A percentile compares a stretch with the other conserved stretches of the same genome.
phyloP scores from a whole-genome alignment of 2,329 filamentous ascomycete genomes.

The Hypoxylon sp. region DNA sequence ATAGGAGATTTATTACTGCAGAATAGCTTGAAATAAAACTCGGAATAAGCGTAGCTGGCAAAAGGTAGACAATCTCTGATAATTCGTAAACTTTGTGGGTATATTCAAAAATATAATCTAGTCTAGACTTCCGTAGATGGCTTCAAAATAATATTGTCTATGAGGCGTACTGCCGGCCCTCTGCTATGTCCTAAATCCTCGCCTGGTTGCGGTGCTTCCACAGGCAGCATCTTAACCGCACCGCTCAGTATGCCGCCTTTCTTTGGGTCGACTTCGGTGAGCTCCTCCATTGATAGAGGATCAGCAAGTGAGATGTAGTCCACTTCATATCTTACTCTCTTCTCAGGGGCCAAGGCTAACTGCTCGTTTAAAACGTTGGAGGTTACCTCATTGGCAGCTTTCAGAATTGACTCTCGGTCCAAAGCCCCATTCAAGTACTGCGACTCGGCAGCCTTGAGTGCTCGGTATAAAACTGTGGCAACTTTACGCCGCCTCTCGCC shows the following conservation, averaged over 20 bases:
- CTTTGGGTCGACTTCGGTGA: slow-evolving; percentile 76
- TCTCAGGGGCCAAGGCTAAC: slow-evolving; percentile 67
- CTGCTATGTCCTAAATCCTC: slow-evolving; percentile 83
- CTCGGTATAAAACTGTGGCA: slow-evolving; percentile 79
- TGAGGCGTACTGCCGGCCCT: slow-evolving; percentile 84
- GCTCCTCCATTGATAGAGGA: slow-evolving; percentile 84
- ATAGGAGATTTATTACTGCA: not conserved
- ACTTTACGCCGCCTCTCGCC: slow-evolving; percentile 79
- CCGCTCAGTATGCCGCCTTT: slow-evolving; percentile 89
- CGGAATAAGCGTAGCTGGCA: not conserved
- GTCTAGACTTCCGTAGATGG: slow-evolving; percentile 52
- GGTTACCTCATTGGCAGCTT: slow-evolving; percentile 75
- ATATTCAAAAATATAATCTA: slow-evolving; percentile 37
- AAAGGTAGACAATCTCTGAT: not conserved
- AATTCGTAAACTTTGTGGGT: slow-evolving; percentile 21
- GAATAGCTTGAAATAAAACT: not conserved
- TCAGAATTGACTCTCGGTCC: slow-evolving; percentile 77
- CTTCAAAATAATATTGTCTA: slow-evolving; percentile 89
- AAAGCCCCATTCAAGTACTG: slow-evolving; percentile 70
- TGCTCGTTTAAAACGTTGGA: slow-evolving; percentile 72
- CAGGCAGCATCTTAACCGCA: slow-evolving; percentile 88
- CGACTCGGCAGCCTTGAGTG: slow-evolving; percentile 78
- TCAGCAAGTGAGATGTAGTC: slow-evolving; percentile 96
- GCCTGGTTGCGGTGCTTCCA: slow-evolving; percentile 77
- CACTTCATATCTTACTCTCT: slow-evolving; percentile 82